These are phyloP conservation scores for Inonotus hispidus DNA, from an alignment of 1,284 basidiomycete genomes.

Conservation along the genomic window DNA sequence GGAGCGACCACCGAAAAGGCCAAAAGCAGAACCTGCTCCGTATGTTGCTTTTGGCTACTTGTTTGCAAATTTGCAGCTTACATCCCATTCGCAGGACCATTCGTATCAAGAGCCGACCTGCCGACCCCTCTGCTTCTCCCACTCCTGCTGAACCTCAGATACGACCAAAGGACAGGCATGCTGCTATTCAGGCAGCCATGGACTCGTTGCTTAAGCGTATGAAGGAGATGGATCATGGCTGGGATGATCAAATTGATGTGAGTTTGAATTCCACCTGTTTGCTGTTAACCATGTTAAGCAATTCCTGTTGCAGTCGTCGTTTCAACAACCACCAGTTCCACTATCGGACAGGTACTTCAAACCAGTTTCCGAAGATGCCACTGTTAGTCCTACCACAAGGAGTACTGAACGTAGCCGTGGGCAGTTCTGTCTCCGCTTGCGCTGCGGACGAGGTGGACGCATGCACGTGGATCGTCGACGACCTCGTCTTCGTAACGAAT, in stretches of 20 bases:
- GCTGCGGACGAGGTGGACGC: slow-evolving; percentile 78
- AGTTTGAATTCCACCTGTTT: slow-evolving; percentile 24
- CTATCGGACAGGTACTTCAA: slow-evolving; percentile 61
- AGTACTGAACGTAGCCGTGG: slow-evolving; percentile 29
- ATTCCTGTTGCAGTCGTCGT: slow-evolving; percentile 44
- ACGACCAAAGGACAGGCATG: slow-evolving; percentile 61
- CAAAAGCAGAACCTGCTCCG: slow-evolving; percentile 36
- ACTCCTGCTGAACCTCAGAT: slow-evolving; percentile 43
- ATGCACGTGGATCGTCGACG: slow-evolving; percentile 72
- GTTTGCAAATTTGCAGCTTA: not conserved
- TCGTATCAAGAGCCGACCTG: slow-evolving; percentile 44
- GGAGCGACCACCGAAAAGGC: slow-evolving; percentile 59
- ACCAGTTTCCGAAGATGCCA: slow-evolving; percentile 37
- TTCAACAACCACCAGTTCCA: slow-evolving; percentile 46
- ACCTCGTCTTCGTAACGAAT: slow-evolving; percentile 27
- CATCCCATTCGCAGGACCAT: not conserved
- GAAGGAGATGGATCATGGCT: slow-evolving; percentile 73
- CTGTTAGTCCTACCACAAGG: slow-evolving; percentile 32
- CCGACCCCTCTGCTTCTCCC: slow-evolving; percentile 38
- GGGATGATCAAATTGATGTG: slow-evolving; percentile 85
- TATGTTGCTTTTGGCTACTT: slow-evolving; percentile 29
- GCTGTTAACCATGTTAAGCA: slow-evolving; percentile 9
- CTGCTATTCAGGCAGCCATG: slow-evolving; percentile 57
- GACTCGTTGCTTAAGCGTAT: slow-evolving; percentile 62
- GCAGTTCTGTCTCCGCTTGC: slow-evolving; percentile 62